Percentiles rank a stretch among this genome's conserved stretches.
Evolutionary conservation across 371 early-diverging fungal species (phyloP).

Genomic region (Apophysomyces elegans): DNA sequence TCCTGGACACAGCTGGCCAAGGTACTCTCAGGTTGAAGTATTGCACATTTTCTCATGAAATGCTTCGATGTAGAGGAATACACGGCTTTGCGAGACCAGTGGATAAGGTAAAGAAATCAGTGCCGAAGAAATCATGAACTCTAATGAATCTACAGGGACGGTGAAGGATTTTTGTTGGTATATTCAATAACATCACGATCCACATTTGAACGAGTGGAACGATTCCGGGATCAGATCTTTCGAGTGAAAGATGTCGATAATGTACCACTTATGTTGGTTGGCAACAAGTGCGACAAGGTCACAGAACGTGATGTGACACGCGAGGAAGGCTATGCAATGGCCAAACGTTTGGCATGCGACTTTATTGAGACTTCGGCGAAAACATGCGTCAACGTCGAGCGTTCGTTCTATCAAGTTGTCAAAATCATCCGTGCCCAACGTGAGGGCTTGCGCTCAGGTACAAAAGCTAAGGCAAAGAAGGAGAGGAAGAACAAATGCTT

Average conservation of each 20-base stretch:
- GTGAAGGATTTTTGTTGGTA: conserved; percentile 87
- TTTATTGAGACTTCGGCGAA: conserved; percentile 89
- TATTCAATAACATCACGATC: conserved; percentile 86
- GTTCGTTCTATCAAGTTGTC: conserved; percentile 66
- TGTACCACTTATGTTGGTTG: conserved; percentile 86
- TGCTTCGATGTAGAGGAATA: conserved; percentile 65
- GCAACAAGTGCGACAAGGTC: conserved; percentile 87
- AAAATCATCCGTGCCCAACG: conserved; percentile 57
- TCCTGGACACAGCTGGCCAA: conserved; percentile 93
- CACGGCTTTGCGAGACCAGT: conserved; percentile 90
- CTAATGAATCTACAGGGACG: conserved; percentile 57
- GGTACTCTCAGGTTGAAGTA: conserved; percentile 39
- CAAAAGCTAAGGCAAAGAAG: conserved; percentile 34
- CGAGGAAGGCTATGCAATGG: conserved; percentile 78
- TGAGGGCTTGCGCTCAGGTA: conserved; percentile 41
- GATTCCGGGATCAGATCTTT: conserved; percentile 80
- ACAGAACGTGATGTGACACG: conserved; percentile 75
- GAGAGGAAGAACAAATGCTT: conserved; percentile 42
- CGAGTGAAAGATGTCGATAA: conserved; percentile 82
- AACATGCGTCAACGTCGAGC: conserved; percentile 79
- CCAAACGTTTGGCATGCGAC: conserved; percentile 67
- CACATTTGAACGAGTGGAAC: conserved; percentile 80
- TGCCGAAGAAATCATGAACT: not conserved
- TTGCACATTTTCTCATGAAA: not conserved
- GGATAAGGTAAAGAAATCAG: conserved; percentile 66